These are phyloP conservation scores for Lactifluus volemus DNA, from an alignment of 768 basidiomycete species.

Conservation along the genomic window DNA sequence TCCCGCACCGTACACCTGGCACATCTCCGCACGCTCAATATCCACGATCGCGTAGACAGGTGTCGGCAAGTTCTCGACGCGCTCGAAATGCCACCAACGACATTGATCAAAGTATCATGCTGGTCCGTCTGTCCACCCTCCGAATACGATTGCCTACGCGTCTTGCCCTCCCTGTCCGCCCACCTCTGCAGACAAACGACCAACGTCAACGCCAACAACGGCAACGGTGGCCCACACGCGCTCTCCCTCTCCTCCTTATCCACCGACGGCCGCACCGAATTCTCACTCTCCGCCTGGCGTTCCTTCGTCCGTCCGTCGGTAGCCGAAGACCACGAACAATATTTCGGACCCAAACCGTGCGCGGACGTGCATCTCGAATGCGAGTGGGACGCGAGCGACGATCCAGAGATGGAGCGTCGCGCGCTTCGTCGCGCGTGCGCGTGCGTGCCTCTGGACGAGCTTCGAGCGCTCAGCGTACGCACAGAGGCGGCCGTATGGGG, in stretches of 20 bases:
- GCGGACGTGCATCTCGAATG: constrained; percentile 6
- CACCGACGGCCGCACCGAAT: not conserved
- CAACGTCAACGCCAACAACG: not conserved
- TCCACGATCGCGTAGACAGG: constrained; percentile 5
- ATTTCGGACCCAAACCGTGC: not conserved
- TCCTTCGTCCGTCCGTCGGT: not conserved
- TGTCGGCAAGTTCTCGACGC: constrained; percentile 8
- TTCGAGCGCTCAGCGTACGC: not conserved
- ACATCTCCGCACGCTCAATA: not conserved
- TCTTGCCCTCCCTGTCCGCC: constrained; percentile 6
- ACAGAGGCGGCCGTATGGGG: constrained; percentile 5
- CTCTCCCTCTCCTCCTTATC: constrained; percentile 1
- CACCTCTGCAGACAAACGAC: constrained; percentile 1
- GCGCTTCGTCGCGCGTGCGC: constrained; percentile 2
- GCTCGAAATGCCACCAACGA: not conserved
- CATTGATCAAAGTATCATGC: constrained; percentile 1
- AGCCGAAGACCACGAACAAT: constrained; percentile 4
- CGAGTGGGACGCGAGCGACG: constrained; percentile 12
- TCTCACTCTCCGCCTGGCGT: constrained; percentile 8
- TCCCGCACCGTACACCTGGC: not conserved
- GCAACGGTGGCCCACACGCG: not conserved
- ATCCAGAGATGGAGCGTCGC: constrained; percentile 5
- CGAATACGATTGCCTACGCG: constrained; percentile 11
- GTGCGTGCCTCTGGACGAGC: not conserved
- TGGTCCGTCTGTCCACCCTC: constrained; percentile 8